A percentile compares a stretch with the other conserved stretches of the same genome.
Conservation (phyloP, 2,329 filamentous ascomycete species). For the Raffaelea albimanens region DNA sequence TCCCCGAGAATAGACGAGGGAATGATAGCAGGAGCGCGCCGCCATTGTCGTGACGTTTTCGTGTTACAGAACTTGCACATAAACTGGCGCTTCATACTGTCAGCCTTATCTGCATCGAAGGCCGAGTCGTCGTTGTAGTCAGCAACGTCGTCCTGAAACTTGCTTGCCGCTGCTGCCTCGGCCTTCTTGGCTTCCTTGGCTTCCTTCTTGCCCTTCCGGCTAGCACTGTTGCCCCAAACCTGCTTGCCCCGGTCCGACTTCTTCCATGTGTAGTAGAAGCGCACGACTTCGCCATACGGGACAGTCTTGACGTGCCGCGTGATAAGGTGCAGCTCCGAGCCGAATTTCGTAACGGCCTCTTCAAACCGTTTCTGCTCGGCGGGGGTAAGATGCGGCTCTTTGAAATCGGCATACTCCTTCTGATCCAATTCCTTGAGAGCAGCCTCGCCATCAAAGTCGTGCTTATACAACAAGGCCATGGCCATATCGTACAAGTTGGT, state of each 20-base stretch:
- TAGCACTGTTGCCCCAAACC: constrained; percentile 83
- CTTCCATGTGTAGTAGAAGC: constrained; percentile 98
- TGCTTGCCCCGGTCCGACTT: constrained; percentile 78
- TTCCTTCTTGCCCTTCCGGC: constrained; percentile 84
- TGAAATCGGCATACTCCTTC: constrained; percentile 62
- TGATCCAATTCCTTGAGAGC: constrained; percentile 62
- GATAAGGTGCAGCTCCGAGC: constrained; percentile 78
- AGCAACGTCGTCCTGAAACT: constrained; percentile 84
- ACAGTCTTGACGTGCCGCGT: constrained; percentile 80
- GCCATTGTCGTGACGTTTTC: constrained; percentile 78
- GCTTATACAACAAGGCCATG: constrained; percentile 60
- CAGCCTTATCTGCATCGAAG: constrained; percentile 82
- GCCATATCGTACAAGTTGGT: constrained; percentile 87
- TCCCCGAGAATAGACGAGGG: constrained; percentile 25
- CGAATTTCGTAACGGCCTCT: constrained; percentile 80
- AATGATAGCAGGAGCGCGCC: constrained; percentile 71
- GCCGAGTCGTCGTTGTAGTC: constrained; percentile 91
- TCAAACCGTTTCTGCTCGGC: constrained; percentile 85
- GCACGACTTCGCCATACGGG: constrained; percentile 69
- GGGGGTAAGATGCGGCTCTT: constrained; percentile 71
- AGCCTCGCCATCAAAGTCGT: constrained; percentile 60
- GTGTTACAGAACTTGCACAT: constrained; percentile 89
- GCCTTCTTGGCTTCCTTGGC: constrained; percentile 67
- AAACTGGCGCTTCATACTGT: constrained; percentile 69
- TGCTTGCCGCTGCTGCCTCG: constrained; percentile 56